Percentiles rank a stretch among this genome's conserved stretches.
Evolutionary conservation across 2,329 filamentous ascomycete species (phyloP).

Genomic region (Nectriaceae sp.): DNA sequence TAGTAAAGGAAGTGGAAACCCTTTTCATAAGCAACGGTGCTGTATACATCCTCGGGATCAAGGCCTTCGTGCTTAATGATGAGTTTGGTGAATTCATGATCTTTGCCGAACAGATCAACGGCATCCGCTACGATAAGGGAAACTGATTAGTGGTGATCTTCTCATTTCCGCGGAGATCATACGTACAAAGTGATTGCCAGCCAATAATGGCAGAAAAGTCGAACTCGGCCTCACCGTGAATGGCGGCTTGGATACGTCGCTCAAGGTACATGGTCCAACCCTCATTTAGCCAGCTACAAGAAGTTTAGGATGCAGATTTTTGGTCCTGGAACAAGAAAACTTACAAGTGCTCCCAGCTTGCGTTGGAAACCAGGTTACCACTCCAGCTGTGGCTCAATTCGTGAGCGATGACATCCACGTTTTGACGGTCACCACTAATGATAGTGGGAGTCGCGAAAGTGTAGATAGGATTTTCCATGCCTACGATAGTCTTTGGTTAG

Average conservation of each 20-base stretch:
- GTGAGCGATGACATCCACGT: constrained; percentile 95
- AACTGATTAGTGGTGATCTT: constrained; percentile 9
- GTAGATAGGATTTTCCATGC: constrained; percentile 91
- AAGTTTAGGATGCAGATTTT: constrained; percentile 5
- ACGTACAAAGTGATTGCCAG: constrained; percentile 77
- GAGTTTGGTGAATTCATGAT: constrained; percentile 92
- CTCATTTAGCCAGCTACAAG: constrained; percentile 64
- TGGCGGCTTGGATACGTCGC: constrained; percentile 72
- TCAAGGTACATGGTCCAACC: constrained; percentile 97
- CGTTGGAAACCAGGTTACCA: constrained; percentile 79
- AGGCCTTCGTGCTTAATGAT: constrained; percentile 84
- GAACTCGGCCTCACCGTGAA: constrained; percentile 83
- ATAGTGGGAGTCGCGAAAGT: constrained; percentile 95
- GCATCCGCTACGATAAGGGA: constrained; percentile 62
- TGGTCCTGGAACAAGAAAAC: constrained; percentile 24
- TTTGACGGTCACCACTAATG: constrained; percentile 86
- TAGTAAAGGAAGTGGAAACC: constrained; percentile 93
- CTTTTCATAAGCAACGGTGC: constrained; percentile 91
- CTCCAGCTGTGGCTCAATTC: constrained; percentile 80
- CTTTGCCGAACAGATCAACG: constrained; percentile 74
- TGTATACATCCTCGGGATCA: constrained; percentile 96
- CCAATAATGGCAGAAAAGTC: constrained; percentile 96
- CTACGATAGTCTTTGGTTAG: constrained; percentile 35
- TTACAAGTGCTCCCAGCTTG: constrained; percentile 80
- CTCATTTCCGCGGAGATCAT: neutral